These are phyloP conservation scores for Sanghuangporus sanghuang DNA, from an alignment of 1,284 basidiomycete genomes.

Conservation along the genomic window DNA sequence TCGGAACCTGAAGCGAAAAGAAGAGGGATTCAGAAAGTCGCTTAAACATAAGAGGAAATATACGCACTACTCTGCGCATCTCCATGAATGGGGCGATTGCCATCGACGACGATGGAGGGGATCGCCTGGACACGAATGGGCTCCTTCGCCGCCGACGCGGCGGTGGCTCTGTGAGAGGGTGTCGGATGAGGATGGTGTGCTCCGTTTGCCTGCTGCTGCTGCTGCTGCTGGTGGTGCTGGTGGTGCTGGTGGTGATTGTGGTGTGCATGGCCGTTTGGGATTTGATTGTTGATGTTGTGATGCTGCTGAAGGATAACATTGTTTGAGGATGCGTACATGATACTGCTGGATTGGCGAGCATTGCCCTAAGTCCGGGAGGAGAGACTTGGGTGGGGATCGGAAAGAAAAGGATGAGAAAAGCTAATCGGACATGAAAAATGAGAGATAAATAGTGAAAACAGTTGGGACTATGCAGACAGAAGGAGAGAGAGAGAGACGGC, in stretches of 20 bases:
- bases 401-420: conserved; percentile 15
- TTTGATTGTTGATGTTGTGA: background rate
- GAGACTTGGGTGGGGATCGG: conserved; percentile 18
- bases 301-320: conserved; percentile 40
- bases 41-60: conserved; percentile 14
- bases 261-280: conserved; percentile 6
- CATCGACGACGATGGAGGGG: conserved; percentile 65
- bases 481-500: conserved; percentile 8
- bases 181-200: conserved; percentile 38
- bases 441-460: conserved; percentile 17
- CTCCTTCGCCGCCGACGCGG: conserved; percentile 40
- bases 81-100: conserved; percentile 65
- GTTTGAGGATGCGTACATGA: conserved; percentile 56
- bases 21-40: conserved; percentile 3
- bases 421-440: conserved; percentile 17
- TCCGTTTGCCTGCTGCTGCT: conserved; percentile 10
- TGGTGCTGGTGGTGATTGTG: conserved; percentile 4
- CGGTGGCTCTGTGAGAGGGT: conserved; percentile 29
- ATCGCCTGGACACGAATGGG: conserved; percentile 61
- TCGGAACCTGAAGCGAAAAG: conserved; percentile 37
- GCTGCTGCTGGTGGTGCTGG: background rate
- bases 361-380: conserved; percentile 33
- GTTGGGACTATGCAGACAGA: conserved; percentile 13
- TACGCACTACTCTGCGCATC: conserved; percentile 56
- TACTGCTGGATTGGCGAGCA: conserved; percentile 41